phyloP scores from a whole-genome alignment of 257 asterid genomes.

The Apocynum venetum region DNA sequence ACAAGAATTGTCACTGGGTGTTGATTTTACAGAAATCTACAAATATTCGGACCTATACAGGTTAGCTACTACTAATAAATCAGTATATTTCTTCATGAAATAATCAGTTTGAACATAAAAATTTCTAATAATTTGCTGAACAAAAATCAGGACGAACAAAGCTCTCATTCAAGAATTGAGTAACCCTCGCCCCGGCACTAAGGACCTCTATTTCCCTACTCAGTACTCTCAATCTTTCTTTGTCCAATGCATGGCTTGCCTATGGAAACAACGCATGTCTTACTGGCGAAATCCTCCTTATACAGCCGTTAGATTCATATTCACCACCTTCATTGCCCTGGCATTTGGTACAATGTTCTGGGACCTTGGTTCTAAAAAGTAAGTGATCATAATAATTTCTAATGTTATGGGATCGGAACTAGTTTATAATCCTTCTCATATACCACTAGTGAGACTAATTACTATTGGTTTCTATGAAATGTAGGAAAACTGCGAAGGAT shows the following conservation, averaged over 20 bases:
- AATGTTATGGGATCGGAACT: background rate
- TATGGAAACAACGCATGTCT: conserved; percentile 82
- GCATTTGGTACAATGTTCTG: conserved; percentile 75
- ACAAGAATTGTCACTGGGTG: conserved; percentile 47
- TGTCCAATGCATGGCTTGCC: conserved; percentile 70
- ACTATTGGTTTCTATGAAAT: conserved; percentile 2
- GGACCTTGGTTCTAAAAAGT: conserved; percentile 62
- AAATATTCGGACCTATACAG: conserved; percentile 46
- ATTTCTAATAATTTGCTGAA: background rate
- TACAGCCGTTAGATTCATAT: conserved; percentile 59
- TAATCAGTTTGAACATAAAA: background rate
- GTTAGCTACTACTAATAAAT: conserved; percentile 21
- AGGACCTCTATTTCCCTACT: conserved; percentile 49
- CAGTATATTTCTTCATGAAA: background rate
- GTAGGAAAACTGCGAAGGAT: conserved; percentile 46
- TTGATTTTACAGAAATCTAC: conserved; percentile 57
- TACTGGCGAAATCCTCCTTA: conserved; percentile 84
- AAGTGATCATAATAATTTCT: conserved; percentile 16
- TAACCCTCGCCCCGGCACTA: conserved; percentile 57
- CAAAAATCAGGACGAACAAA: conserved; percentile 62
- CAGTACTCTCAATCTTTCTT: conserved; percentile 58
- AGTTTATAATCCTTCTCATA: background rate
- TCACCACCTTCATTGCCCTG: conserved; percentile 56
- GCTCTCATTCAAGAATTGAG: conserved; percentile 52
- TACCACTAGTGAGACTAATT: conserved; percentile 3